phyloP scores from a whole-genome alignment of 495 filamentous ascomycete genomes.

The Venustampulla echinocandica region DNA sequence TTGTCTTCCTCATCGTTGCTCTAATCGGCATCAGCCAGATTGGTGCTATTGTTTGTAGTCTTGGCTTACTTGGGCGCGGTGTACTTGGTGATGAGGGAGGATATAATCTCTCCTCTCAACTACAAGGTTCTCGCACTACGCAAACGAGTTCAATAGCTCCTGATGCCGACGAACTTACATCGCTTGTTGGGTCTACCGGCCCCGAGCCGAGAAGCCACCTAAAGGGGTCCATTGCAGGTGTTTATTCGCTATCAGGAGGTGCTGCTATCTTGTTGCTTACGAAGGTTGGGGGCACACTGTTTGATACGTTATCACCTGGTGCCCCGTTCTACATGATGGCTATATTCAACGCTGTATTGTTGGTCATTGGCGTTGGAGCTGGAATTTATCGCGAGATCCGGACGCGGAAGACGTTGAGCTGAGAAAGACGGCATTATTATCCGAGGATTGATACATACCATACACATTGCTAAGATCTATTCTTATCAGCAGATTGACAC shows the following conservation, averaged over 20 bases:
- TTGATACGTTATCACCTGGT: conserved; percentile 58
- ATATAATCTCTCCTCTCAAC: conserved; percentile 20
- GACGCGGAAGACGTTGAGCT: conserved; percentile 1
- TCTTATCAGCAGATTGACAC: too few species aligned
- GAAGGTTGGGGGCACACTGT: conserved; percentile 81
- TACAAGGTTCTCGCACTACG: conserved; percentile 6
- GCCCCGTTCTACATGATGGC: conserved; percentile 93
- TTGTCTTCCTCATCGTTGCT: conserved; percentile 66
- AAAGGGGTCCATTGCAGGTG: conserved; percentile 88
- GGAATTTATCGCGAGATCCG: conserved; percentile 20
- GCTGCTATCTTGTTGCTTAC: conserved; percentile 84
- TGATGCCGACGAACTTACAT: conserved; percentile 9
- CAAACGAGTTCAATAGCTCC: neutral
- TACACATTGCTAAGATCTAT: too few species aligned
- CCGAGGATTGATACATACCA: too few species aligned
- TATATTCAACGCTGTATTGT: conserved; percentile 66
- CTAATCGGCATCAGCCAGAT: conserved; percentile 87
- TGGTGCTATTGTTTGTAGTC: conserved; percentile 85
- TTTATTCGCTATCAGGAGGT: conserved; percentile 88
- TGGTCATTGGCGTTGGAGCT: conserved; percentile 44
- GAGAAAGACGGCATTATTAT: too few species aligned
- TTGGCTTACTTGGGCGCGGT: conserved; percentile 74
- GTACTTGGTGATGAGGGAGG: conserved; percentile 50
- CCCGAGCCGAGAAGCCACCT: conserved; percentile 37
- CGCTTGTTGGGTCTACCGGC: conserved; percentile 5